phyloP scores from a whole-genome alignment of 495 filamentous ascomycete species.

The Diplogelasinospora grovesii region DNA sequence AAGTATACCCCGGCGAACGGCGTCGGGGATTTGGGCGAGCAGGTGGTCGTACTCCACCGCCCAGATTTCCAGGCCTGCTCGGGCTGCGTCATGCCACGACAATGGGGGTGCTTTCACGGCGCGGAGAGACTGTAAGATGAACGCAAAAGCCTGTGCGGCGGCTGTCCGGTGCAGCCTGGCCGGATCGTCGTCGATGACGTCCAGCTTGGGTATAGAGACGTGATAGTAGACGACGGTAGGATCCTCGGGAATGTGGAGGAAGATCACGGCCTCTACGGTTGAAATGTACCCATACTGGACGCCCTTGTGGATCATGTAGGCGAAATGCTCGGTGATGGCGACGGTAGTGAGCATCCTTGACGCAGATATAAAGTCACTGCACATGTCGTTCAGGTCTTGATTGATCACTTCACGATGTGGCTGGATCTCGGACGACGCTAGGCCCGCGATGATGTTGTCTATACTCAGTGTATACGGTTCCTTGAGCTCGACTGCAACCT shows the following conservation, averaged over 20 bases:
- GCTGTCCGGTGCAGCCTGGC: slow-evolving; percentile 35
- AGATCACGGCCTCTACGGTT: slow-evolving; percentile 42
- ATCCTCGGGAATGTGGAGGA: slow-evolving; percentile 40
- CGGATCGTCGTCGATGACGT: slow-evolving; percentile 28
- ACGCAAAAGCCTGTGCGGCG: slow-evolving; percentile 41
- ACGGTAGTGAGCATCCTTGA: slow-evolving; percentile 26
- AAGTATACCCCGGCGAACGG: slow-evolving; percentile 22
- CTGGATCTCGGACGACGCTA: slow-evolving; percentile 23
- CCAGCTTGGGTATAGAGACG: slow-evolving; percentile 32
- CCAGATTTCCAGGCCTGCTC: slow-evolving; percentile 28
- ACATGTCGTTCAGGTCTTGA: slow-evolving; percentile 16
- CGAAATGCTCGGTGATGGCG: slow-evolving; percentile 42
- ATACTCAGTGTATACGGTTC: slow-evolving; percentile 35
- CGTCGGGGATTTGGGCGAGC: slow-evolving; percentile 22
- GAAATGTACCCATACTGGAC: slow-evolving; percentile 40
- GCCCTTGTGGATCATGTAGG: slow-evolving; percentile 39
- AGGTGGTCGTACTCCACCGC: slow-evolving; percentile 32
- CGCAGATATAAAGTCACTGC: slow-evolving; percentile 16
- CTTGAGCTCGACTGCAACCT: slow-evolving; percentile 37
- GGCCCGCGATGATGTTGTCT: slow-evolving; percentile 21
- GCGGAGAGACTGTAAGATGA: slow-evolving; percentile 38
- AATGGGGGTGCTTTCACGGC: slow-evolving; percentile 24
- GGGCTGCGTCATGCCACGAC: slow-evolving; percentile 34
- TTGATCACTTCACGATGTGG: slow-evolving; percentile 26
- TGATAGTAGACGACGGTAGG: slow-evolving; percentile 33